phyloP scores from a whole-genome alignment of 768 basidiomycete genomes.

The Naganishia onofrii region DNA sequence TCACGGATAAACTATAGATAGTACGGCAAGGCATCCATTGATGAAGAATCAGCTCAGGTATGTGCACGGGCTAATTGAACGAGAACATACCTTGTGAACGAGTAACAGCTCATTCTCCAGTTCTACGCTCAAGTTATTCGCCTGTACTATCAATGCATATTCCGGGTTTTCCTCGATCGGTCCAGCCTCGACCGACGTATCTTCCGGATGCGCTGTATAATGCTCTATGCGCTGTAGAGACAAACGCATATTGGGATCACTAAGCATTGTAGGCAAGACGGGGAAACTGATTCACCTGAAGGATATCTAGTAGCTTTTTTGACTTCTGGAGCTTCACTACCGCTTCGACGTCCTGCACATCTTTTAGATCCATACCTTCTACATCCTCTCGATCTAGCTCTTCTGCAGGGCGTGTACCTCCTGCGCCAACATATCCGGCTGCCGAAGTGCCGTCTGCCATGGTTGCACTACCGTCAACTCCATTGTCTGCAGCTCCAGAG shows the following conservation, averaged over 20 bases:
- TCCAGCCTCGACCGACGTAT: slow-evolving; percentile 72
- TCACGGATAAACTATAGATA: slow-evolving; percentile 85
- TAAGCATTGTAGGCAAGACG: background rate
- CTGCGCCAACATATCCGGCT: slow-evolving; percentile 54
- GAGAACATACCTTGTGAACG: slow-evolving; percentile 76
- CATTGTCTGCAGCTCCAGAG: slow-evolving; percentile 54
- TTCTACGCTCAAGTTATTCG: slow-evolving; percentile 96
- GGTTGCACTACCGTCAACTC: slow-evolving; percentile 56
- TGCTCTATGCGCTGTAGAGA: background rate
- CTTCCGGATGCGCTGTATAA: slow-evolving; percentile 66
- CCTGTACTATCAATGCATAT: slow-evolving; percentile 91
- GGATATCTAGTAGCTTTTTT: slow-evolving; percentile 79
- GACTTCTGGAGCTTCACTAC: slow-evolving; percentile 86
- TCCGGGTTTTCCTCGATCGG: slow-evolving; percentile 78
- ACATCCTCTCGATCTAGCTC: slow-evolving; percentile 93
- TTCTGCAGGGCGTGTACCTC: slow-evolving; percentile 88
- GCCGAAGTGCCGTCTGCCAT: slow-evolving; percentile 58
- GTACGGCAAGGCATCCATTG: background rate
- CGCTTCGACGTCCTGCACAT: slow-evolving; percentile 77
- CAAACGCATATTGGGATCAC: background rate
- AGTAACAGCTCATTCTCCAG: slow-evolving; percentile 96
- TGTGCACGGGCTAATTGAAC: background rate
- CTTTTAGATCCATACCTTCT: slow-evolving; percentile 84
- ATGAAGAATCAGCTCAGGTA: background rate
- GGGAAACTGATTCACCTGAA: slow-evolving; percentile 60